phyloP scores from a whole-genome alignment of 164 flowering plant species.

The Chimonanthus praecox region DNA sequence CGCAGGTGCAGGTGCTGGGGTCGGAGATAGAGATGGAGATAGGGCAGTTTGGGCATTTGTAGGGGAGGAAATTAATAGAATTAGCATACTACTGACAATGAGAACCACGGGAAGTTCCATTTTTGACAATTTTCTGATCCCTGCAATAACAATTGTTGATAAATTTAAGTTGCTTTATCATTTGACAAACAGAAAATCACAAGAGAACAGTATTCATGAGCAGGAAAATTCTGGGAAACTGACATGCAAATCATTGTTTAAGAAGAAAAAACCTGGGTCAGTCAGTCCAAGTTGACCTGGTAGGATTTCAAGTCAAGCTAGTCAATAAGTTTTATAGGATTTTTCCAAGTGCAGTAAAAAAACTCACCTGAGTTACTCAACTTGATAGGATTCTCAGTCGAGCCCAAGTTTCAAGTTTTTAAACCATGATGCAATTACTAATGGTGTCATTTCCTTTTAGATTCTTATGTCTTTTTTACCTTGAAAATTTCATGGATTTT shows the following conservation, averaged over 20 bases:
- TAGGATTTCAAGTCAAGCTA: too few species aligned
- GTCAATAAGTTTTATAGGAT: not conserved
- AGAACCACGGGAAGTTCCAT: conserved; percentile 31
- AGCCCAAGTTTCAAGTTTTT: not conserved
- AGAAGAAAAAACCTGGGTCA: too few species aligned
- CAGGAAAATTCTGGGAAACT: not conserved
- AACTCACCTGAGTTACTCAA: not conserved
- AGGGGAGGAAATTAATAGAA: conserved; percentile 23
- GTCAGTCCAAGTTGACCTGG: too few species aligned
- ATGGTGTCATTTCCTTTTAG: not conserved
- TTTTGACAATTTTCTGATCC: not conserved
- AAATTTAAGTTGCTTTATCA: too few species aligned
- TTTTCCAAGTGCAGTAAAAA: not conserved
- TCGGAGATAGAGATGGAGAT: conserved; percentile 31
- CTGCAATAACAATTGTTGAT: not conserved
- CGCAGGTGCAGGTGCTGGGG: conserved; percentile 87
- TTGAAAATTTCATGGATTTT: not conserved
- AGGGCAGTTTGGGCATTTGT: conserved; percentile 29
- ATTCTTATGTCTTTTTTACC: not conserved
- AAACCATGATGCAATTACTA: not conserved
- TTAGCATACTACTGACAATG: conserved; percentile 16
- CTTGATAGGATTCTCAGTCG: not conserved
- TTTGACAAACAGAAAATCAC: too few species aligned
- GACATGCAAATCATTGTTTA: too few species aligned
- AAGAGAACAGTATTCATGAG: not conserved